These are phyloP conservation scores for Panicum hallii DNA, from an alignment of 202 grass and related monocot species.

Conservation along the genomic window DNA sequence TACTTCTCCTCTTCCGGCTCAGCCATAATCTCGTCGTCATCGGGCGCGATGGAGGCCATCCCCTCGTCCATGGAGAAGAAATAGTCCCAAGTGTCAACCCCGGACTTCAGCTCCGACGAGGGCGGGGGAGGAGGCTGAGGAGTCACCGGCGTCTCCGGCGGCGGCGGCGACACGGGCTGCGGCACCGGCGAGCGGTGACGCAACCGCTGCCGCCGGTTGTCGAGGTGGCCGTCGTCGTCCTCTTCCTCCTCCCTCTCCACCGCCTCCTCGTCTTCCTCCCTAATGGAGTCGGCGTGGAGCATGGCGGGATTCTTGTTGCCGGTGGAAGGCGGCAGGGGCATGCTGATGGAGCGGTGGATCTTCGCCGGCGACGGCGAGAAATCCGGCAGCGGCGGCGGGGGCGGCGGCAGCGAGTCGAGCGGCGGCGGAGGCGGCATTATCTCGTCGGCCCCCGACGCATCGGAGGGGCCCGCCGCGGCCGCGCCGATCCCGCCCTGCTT, in stretches of 20 bases:
- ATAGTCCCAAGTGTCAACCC: conserved; percentile 80
- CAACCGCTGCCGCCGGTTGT: conserved; percentile 54
- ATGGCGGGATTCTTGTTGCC: conserved; percentile 33
- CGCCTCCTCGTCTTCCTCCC: conserved; percentile 66
- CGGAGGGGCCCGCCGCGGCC: not conserved
- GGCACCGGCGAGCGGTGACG: conserved; percentile 46
- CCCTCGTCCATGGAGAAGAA: conserved; percentile 80
- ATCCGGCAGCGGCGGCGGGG: conserved; percentile 75
- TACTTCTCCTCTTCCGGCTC: conserved; percentile 60
- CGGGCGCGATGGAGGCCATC: conserved; percentile 60
- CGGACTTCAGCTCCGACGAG: conserved; percentile 48
- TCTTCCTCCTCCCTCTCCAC: conserved; percentile 53
- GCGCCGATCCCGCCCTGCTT: not conserved
- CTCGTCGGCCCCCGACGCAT: not conserved
- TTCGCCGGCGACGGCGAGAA: conserved; percentile 79
- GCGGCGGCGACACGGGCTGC: conserved; percentile 29
- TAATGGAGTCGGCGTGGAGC: conserved; percentile 61
- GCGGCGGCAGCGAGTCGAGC: conserved; percentile 65
- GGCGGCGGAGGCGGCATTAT: conserved; percentile 53
- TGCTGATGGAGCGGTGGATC: conserved; percentile 90
- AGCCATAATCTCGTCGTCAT: conserved; percentile 62
- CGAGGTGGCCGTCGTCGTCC: conserved; percentile 55
- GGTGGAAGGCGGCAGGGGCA: conserved; percentile 67
- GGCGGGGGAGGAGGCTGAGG: conserved; percentile 50
- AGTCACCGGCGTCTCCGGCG: conserved; percentile 41